Evolutionary conservation across 768 basidiomycete species (phyloP), one percentile per base, ranked within the genome.

Genomic region (Russula olivacea): DNA sequence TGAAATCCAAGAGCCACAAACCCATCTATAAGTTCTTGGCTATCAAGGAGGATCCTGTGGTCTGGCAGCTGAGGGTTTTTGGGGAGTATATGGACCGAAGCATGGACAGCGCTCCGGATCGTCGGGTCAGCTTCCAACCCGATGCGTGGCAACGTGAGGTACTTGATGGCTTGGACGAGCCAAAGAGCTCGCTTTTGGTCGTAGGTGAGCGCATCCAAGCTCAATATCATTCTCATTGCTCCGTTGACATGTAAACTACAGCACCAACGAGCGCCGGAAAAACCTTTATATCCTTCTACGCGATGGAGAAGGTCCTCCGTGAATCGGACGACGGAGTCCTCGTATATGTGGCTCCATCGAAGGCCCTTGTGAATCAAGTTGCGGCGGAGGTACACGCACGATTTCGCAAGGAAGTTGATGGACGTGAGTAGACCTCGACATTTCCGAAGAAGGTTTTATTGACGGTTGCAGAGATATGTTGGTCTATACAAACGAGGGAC

Each of bases 281-380:
- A 71, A 89, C 88, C 0, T 89, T 89, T 69, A 87, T 89, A 48
- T 86, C 85, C 2, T 89, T 79, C 71, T 88, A 88, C 66, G 87
- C 88, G 0, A 89, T 89, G 87, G 86, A 88, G 70, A 80, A 81
- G 65, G 75, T 87, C 15, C 73, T 89, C 2, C 75, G 83, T 59
- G 76, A 75, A 45, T 85, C 85, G 0, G 83, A 89, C 68, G 81
- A 88, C 48, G 86, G 84, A 0, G 77, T 89, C 47, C 69, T 89
- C 40, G 82, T 89, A 21, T 89, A 89, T 69, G 80, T 89, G 48
- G 87, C 88, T 0, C 88, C 88, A 0, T 88, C 88, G 8, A 89
- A 89, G 70, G 86, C 88, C 0, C 76, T 89, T 0, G 88, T 89
- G 55, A 79, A 78, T 40, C 88, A 89, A 68, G 82, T 87, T 30